phyloP scores from a whole-genome alignment of 345 rosid species.

The Conringia planisiliqua region DNA sequence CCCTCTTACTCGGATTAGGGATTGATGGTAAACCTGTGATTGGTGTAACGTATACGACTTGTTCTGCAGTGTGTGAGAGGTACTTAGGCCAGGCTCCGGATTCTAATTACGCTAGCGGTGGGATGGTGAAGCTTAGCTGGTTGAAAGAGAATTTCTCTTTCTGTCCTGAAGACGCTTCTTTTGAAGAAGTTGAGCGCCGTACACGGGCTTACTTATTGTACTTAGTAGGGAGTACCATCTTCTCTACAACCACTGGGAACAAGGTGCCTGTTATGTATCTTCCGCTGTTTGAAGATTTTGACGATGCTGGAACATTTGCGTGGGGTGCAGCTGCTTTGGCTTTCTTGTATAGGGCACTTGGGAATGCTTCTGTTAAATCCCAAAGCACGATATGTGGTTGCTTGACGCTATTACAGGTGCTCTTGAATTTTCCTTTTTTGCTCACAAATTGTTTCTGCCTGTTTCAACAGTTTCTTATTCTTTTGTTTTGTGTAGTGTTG shows the following conservation, averaged over 20 bases:
- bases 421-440: background rate
- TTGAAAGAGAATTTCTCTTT: constrained; percentile 78
- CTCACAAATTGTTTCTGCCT: background rate
- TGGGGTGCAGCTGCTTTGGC: constrained; percentile 97
- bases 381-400: constrained; percentile 98
- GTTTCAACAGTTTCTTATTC: constrained; percentile 7
- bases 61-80: constrained; percentile 59
- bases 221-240: constrained; percentile 90
- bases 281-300: constrained; percentile 79
- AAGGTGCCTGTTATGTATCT: constrained; percentile 98
- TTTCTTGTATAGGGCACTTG: constrained; percentile 92
- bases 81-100: constrained; percentile 71
- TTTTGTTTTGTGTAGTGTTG: constrained; percentile 59
- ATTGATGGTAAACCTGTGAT: constrained; percentile 92
- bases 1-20: constrained; percentile 70
- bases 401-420: constrained; percentile 88
- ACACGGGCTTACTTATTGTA: constrained; percentile 91
- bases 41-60: constrained; percentile 83
- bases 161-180: constrained; percentile 59
- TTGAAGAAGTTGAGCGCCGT: constrained; percentile 56
- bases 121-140: constrained; percentile 99
- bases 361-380: constrained; percentile 92
- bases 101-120: constrained; percentile 84
- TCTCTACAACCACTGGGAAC: constrained; percentile 94
- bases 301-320: constrained; percentile 75